Evolutionary conservation across 495 filamentous ascomycete genomes (phyloP).

Genomic region (Trichoderma virens): DNA sequence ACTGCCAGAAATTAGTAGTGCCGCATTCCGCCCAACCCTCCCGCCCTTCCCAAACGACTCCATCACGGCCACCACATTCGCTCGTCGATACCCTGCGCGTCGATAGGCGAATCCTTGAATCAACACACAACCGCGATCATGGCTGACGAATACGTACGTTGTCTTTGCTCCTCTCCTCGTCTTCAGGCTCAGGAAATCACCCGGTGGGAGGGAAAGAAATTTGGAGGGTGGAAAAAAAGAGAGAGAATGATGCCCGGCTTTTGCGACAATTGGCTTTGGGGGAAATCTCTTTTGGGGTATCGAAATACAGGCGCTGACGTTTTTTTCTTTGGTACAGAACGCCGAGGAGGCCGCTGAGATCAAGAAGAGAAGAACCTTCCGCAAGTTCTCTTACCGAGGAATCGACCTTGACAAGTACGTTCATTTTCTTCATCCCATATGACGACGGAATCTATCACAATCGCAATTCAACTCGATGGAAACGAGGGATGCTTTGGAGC

Average conservation of each 20-base stretch:
- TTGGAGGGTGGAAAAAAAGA: background rate
- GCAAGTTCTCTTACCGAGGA: constrained; percentile 99
- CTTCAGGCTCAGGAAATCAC: no score
- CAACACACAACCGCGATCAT: constrained; percentile 57
- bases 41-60: constrained; percentile 8
- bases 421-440: constrained; percentile 4
- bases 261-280: background rate
- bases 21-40: constrained; percentile 1
- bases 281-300: background rate
- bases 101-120: constrained; percentile 31
- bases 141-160: constrained; percentile 93
- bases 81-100: constrained; percentile 31
- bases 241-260: background rate
- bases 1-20: constrained; percentile 8
- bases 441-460: background rate
- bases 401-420: constrained; percentile 98
- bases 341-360: constrained; percentile 95
- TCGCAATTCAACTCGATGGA: background rate
- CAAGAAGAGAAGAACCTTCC: constrained; percentile 99
- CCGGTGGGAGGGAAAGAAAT: no score
- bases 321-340: constrained; percentile 49
- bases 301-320: constrained; percentile 25
- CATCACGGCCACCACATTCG: constrained; percentile 29
- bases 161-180: background rate
- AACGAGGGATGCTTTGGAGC: constrained; percentile 10